phyloP scores from a whole-genome alignment of 345 rosid genomes.

The Corchorus olitorius region DNA sequence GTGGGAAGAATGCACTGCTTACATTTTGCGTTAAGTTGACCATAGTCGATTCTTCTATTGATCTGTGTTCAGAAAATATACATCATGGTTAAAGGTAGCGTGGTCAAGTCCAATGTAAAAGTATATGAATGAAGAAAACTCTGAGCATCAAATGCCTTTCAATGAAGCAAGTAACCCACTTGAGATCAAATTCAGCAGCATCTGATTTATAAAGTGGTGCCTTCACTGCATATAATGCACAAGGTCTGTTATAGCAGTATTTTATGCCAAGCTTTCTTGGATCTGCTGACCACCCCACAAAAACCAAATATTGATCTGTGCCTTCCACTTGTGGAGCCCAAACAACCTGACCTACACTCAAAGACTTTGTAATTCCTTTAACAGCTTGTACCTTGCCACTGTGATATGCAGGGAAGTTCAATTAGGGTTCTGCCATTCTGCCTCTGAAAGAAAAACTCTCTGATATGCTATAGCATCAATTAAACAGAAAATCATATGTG shows the following conservation, averaged over 20 bases:
- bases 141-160: not conserved
- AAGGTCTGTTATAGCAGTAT: conserved; percentile 82
- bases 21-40: conserved; percentile 67
- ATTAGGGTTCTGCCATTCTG: not conserved
- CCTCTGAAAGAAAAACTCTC: not conserved
- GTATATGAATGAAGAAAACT: conserved; percentile 4
- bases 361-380: conserved; percentile 66
- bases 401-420: conserved; percentile 20
- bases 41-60: conserved; percentile 41
- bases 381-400: conserved; percentile 77
- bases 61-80: conserved; percentile 46
- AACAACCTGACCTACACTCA: conserved; percentile 90
- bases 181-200: conserved; percentile 37
- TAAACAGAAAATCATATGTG: conserved; percentile 16
- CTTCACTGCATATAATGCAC: conserved; percentile 66
- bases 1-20: conserved; percentile 77
- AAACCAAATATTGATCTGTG: conserved; percentile 60
- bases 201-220: conserved; percentile 40
- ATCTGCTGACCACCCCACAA: conserved; percentile 83
- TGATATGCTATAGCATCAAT: not conserved
- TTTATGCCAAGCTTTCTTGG: conserved; percentile 87
- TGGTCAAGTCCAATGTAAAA: conserved; percentile 10
- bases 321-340: conserved; percentile 72
- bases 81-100: not conserved
- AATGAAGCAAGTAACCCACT: conserved; percentile 47